A percentile compares a stretch with the other conserved stretches of the same genome.
Conservation (phyloP, 768 basidiomycete species). For the Lepiota brunneoincarnata region DNA sequence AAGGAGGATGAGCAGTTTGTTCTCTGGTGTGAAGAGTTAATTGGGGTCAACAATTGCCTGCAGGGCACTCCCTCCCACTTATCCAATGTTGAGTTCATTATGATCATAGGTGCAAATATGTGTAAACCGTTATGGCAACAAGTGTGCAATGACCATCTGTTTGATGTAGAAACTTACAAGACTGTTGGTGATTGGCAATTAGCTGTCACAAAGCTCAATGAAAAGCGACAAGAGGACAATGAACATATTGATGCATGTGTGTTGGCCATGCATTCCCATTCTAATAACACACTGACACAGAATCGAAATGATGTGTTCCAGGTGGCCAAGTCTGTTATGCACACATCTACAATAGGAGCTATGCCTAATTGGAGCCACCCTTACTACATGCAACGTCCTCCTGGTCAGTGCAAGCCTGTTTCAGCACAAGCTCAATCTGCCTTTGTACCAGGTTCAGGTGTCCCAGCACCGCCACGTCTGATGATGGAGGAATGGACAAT, state of each 20-base stretch:
- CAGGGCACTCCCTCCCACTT: not conserved
- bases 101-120: not conserved
- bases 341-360: too few relatives aligned
- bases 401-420: not conserved
- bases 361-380: too few relatives aligned
- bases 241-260: not conserved
- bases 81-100: not conserved
- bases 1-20: not conserved
- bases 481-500: not conserved
- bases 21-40: not conserved
- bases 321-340: too few relatives aligned
- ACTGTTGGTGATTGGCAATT: not conserved
- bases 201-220: not conserved
- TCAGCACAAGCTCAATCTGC: not conserved
- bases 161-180: not conserved
- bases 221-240: not conserved
- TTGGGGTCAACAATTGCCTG: not conserved
- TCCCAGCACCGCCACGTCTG: not conserved
- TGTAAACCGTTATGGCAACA: not conserved
- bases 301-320: too few relatives aligned
- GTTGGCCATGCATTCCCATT: not conserved
- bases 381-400: too few relatives aligned
- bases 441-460: not conserved
- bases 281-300: not conserved
- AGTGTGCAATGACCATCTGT: not conserved